Conservation (phyloP, 2,329 filamentous ascomycete species). For the Apiospora kogelbergensis region DNA sequence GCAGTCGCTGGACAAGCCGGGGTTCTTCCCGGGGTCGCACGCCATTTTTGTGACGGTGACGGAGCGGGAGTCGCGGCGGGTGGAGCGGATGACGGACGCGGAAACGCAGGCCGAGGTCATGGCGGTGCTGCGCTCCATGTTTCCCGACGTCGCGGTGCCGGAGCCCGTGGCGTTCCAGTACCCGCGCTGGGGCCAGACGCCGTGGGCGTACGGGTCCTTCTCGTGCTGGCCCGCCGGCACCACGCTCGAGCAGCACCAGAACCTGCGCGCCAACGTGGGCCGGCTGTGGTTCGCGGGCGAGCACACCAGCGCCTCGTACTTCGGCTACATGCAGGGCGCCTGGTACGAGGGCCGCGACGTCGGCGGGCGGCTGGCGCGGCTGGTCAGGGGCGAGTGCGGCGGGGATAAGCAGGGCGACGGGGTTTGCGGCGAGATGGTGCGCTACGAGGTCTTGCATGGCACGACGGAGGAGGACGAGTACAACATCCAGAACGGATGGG, state of each 20-base stretch:
- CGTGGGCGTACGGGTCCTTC: slow-evolving; percentile 59
- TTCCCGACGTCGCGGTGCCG: slow-evolving; percentile 54
- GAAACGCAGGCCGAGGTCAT: slow-evolving; percentile 58
- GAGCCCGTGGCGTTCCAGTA: slow-evolving; percentile 62
- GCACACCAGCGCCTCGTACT: slow-evolving; percentile 62
- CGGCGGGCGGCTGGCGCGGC: slow-evolving; percentile 42
- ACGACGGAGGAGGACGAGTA: slow-evolving; percentile 36
- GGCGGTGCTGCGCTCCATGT: slow-evolving; percentile 60
- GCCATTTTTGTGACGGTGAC: slow-evolving; percentile 68
- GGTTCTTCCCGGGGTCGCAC: slow-evolving; percentile 60
- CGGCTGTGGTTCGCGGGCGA: slow-evolving; percentile 67
- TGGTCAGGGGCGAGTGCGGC: slow-evolving; percentile 24
- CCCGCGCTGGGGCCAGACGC: slow-evolving; percentile 53
- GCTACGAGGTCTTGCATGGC: slow-evolving; percentile 34
- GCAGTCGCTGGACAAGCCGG: slow-evolving; percentile 59
- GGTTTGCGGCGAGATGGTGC: slow-evolving; percentile 18
- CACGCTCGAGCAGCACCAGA: slow-evolving; percentile 65
- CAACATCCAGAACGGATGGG: slow-evolving; percentile 36
- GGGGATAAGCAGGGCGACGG: slow-evolving; percentile 20
- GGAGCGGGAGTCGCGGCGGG: slow-evolving; percentile 52
- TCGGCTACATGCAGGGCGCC: slow-evolving; percentile 64
- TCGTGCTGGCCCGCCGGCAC: slow-evolving; percentile 67
- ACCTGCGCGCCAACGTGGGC: slow-evolving; percentile 63
- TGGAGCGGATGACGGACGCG: slow-evolving; percentile 60
- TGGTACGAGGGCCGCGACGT: slow-evolving; percentile 56